These are phyloP conservation scores for Exophiala viscosa DNA, from an alignment of 2,329 filamentous ascomycete species.

Conservation along the genomic window DNA sequence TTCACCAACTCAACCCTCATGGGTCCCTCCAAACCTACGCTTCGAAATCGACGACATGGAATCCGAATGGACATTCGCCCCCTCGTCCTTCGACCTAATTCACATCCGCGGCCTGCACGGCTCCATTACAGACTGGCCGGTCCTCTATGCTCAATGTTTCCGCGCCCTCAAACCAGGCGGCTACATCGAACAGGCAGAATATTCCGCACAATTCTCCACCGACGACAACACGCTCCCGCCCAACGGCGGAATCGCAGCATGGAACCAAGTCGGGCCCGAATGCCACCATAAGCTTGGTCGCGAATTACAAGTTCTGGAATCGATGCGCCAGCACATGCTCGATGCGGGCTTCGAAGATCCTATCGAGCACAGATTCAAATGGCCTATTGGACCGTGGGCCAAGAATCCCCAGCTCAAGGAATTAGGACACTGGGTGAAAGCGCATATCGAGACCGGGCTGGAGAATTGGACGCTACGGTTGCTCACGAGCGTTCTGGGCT, in stretches of 20 bases:
- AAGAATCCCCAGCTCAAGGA: constrained; percentile 30
- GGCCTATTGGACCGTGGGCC: constrained; percentile 33
- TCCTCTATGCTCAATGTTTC: constrained; percentile 25
- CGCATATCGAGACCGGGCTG: constrained; percentile 31
- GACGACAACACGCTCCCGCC: constrained; percentile 37
- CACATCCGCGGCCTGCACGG: constrained; percentile 56
- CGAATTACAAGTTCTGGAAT: constrained; percentile 30
- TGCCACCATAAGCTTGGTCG: constrained; percentile 33
- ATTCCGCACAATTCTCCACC: constrained; percentile 15
- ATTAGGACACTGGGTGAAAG: constrained; percentile 30
- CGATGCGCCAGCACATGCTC: constrained; percentile 28
- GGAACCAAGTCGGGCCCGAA: constrained; percentile 32
- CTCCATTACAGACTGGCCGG: constrained; percentile 55
- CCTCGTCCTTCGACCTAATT: constrained; percentile 58
- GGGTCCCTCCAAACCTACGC: constrained; percentile 54
- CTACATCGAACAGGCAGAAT: constrained; percentile 37
- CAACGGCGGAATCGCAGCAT: constrained; percentile 33
- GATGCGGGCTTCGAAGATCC: constrained; percentile 33
- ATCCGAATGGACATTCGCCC: constrained; percentile 52
- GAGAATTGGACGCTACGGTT: constrained; percentile 35
- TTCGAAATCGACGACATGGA: constrained; percentile 59
- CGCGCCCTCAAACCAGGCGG: constrained; percentile 38
- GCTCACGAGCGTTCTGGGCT: constrained; percentile 31
- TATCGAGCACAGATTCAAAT: constrained; percentile 30
- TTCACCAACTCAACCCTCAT: constrained; percentile 29